Evolutionary conservation across 441 rosid species (phyloP).

Genomic region (Syzygium malaccense): DNA sequence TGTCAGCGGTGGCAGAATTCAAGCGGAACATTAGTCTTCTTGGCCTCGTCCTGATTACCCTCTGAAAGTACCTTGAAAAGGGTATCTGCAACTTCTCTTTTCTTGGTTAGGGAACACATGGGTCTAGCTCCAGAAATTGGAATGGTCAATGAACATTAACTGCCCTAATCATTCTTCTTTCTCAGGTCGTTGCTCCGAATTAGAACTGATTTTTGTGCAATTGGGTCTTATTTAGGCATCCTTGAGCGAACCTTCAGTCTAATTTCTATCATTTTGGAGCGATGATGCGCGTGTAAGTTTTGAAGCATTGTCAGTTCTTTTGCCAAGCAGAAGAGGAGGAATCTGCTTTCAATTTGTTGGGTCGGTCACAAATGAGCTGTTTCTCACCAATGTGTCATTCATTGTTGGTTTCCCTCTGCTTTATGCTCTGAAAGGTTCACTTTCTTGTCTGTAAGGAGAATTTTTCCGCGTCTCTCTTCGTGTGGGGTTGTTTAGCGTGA

Average conservation of each 20-base stretch:
- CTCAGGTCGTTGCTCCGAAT: background rate
- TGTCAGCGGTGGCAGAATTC: constrained; percentile 38
- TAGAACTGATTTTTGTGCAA: background rate
- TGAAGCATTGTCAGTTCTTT: constrained; percentile 23
- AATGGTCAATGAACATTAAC: background rate
- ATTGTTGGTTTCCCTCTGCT: constrained; percentile 37
- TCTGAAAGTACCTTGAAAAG: constrained; percentile 45
- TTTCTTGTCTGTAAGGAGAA: constrained; percentile 59
- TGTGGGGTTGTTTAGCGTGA: constrained; percentile 29
- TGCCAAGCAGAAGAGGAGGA: constrained; percentile 28
- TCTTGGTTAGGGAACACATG: background rate
- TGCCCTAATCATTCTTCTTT: background rate
- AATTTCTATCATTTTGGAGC: background rate
- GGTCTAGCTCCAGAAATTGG: background rate
- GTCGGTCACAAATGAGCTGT: constrained; percentile 45
- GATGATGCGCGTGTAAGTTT: background rate
- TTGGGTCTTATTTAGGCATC: background rate
- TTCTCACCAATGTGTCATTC: constrained; percentile 32
- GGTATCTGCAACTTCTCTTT: constrained; percentile 23
- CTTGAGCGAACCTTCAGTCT: background rate
- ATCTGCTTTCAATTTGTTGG: constrained; percentile 57
- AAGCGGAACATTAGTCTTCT: constrained; percentile 43
- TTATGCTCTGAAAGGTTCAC: constrained; percentile 93
- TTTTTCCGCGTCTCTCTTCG: constrained; percentile 29
- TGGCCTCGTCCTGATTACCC: constrained; percentile 27